Evolutionary conservation across 768 basidiomycete species (phyloP).

Genomic region (Mycena leptocephala): DNA sequence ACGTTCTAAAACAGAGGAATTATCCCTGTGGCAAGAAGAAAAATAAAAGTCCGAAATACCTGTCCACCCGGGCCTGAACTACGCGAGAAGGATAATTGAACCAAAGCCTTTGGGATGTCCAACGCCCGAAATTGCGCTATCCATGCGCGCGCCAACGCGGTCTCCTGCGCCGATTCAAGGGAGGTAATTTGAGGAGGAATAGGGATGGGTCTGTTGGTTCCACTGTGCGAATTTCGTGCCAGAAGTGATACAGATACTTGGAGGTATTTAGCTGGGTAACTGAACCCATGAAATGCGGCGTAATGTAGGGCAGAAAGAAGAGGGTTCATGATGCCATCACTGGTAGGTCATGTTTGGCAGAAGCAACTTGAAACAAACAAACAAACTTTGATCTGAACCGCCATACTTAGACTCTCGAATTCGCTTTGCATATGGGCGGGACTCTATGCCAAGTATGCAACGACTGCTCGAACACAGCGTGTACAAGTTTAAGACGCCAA

Average conservation of each 20-base stretch:
- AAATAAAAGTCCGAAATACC: slow-evolving; percentile 55
- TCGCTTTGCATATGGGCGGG: too few species aligned
- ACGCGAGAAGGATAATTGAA: slow-evolving; percentile 79
- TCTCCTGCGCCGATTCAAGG: slow-evolving; percentile 59
- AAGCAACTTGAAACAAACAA: too few species aligned
- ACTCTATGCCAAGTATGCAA: too few species aligned
- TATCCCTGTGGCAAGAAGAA: neutral
- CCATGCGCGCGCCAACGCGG: slow-evolving; percentile 69
- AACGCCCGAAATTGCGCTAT: slow-evolving; percentile 62
- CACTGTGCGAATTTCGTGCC: slow-evolving; percentile 23
- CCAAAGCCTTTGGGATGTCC: slow-evolving; percentile 65
- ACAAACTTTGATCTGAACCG: too few species aligned
- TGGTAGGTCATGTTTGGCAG: too few species aligned
- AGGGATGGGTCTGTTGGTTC: slow-evolving; percentile 47
- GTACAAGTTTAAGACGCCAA: too few species aligned
- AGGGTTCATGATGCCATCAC: neutral
- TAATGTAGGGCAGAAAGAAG: neutral
- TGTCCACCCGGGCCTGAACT: slow-evolving; percentile 92
- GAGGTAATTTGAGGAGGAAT: slow-evolving; percentile 58
- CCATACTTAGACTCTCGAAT: too few species aligned
- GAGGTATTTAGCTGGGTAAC: neutral
- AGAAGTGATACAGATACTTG: neutral
- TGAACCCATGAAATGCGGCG: neutral
- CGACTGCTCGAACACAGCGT: too few species aligned
- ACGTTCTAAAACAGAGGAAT: slow-evolving; percentile 75